phyloP scores from a whole-genome alignment of 257 asterid species.

The Striga asiatica region DNA sequence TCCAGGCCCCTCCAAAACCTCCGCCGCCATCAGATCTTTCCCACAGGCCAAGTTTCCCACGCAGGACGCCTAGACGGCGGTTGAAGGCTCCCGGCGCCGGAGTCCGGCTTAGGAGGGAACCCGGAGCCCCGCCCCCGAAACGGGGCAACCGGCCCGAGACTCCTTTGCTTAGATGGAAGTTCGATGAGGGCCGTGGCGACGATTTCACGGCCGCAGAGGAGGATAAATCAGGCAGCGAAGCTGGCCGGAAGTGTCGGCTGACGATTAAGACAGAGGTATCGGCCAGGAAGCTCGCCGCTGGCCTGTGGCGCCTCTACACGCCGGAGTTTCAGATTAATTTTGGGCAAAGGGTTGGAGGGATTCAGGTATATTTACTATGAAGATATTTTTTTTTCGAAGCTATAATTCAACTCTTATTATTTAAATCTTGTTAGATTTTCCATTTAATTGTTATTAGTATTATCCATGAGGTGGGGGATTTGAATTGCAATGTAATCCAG shows the following conservation, averaged over 20 bases:
- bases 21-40: constrained; percentile 31
- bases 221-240: constrained; percentile 21
- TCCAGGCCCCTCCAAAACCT: constrained; percentile 16
- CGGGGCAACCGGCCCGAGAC: constrained; percentile 44
- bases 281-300: constrained; percentile 50
- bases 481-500: too few relatives aligned
- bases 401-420: too few relatives aligned
- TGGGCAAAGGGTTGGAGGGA: constrained; percentile 24
- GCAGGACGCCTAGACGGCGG: constrained; percentile 38
- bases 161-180: constrained; percentile 46
- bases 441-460: neutral
- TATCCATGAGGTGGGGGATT: neutral
- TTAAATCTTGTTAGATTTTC: too few relatives aligned
- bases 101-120: constrained; percentile 26
- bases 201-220: constrained; percentile 18
- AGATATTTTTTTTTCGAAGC: neutral
- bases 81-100: constrained; percentile 22
- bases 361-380: too few relatives aligned
- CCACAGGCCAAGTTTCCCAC: constrained; percentile 16
- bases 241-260: constrained; percentile 20
- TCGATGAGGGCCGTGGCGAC: constrained; percentile 23
- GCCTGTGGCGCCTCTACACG: constrained; percentile 41
- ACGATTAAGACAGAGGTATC: constrained; percentile 24
- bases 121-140: constrained; percentile 20
- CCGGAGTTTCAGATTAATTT: constrained; percentile 25